phyloP scores from a whole-genome alignment of 2,329 filamentous ascomycete species.

The Trichoderma polysporum region DNA sequence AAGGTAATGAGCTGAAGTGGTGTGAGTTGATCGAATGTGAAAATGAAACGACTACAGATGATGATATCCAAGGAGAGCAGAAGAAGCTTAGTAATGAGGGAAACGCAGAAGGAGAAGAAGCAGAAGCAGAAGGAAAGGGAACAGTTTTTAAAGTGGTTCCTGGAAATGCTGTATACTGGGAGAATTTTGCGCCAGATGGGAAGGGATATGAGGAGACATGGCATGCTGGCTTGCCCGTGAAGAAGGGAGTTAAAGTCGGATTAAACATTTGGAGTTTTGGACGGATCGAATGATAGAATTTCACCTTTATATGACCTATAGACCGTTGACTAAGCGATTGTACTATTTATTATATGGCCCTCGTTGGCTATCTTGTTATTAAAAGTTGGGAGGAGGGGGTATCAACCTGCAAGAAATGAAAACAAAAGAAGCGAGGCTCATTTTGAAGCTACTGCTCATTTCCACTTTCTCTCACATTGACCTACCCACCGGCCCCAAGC shows the following conservation, averaged over 20 bases:
- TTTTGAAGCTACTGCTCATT: not conserved
- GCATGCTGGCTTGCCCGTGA: constrained; percentile 54
- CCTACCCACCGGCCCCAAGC: constrained; percentile 52
- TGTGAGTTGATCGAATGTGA: constrained; percentile 50
- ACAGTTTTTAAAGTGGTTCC: constrained; percentile 50
- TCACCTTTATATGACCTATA: not conserved
- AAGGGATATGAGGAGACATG: constrained; percentile 54
- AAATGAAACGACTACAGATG: not conserved
- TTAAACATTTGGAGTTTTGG: constrained; percentile 57
- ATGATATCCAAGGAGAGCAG: not conserved
- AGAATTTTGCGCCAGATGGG: constrained; percentile 55
- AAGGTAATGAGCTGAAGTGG: constrained; percentile 39
- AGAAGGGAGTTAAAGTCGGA: constrained; percentile 52
- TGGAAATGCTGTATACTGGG: constrained; percentile 59
- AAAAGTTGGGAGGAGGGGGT: not conserved
- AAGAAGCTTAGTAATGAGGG: constrained; percentile 19
- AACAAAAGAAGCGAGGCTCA: not conserved
- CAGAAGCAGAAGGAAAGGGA: constrained; percentile 25
- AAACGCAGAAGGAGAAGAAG: not conserved
- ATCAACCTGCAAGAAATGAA: not conserved
- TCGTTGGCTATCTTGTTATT: not conserved
- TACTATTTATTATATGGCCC: not conserved
- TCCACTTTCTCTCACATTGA: constrained; percentile 43
- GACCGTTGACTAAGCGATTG: not conserved
- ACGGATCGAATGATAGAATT: constrained; percentile 30